Evolutionary conservation across 2,329 filamentous ascomycete species (phyloP), one percentile per base, ranked within the genome.

Genomic region (Camillea tinctor): DNA sequence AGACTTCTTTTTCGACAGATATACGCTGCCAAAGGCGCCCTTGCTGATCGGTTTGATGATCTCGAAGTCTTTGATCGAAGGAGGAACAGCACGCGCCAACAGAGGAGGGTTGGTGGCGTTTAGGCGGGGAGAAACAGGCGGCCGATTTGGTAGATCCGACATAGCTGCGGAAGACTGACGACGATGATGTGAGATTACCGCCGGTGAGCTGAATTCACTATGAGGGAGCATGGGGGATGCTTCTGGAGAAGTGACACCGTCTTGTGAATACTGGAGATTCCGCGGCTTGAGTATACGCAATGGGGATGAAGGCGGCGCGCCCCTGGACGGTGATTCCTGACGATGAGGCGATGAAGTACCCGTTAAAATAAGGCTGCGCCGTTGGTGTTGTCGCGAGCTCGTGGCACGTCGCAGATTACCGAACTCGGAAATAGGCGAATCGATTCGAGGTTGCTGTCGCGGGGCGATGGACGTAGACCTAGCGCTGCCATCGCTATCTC

Each of bases 31-130:
- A 74, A 99, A 99, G 3, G 95, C 95, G 54, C 95, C 95, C 77
- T 97, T 98, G 77, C 95, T 99, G 76, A 99, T 99, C 5, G 95
- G 95, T 72, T 99, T 99, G 79, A 99, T 97, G 67, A 99, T 97
- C 74, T 99, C 95, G 68, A 99, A 99, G 72, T 99, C 95, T 70
- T 98, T 98, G 78, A 99, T 99, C 0, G 96, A 99, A 7, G 94
- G 93, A 2, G 95, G 92, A 1, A 94, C 89, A 26, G 94, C 92
- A 60, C 93, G 89, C 54, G 93, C 91, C 73, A 96, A 93, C 1
- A 90, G 91, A 26, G 93, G 91, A 48, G 88, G 85, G 60, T 86
- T 88, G 20, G 90, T 89, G 2, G 92, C 89, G 53, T 84, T 87
- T 55, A 98, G 76, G 22, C 93, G 87, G 5, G 95, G 95, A 4